Evolutionary conservation across 2,329 filamentous ascomycete genomes (phyloP), one percentile per base, ranked within the genome.

Genomic region (Cladophialophora immunda): DNA sequence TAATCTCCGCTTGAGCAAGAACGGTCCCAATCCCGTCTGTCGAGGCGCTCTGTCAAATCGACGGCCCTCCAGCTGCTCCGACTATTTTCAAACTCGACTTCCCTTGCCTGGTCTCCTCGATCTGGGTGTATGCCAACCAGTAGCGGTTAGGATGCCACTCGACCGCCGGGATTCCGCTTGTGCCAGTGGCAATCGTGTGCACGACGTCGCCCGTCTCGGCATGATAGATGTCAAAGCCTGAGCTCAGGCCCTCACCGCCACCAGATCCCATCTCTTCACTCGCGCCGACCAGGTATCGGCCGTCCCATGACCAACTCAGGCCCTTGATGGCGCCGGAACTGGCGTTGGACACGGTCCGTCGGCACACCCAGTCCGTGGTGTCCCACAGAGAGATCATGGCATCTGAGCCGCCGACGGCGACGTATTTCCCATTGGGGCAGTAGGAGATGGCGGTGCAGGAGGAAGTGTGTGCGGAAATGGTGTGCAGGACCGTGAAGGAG

Each of bases 361-460:
- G 79, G 68, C 82, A 84, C 59, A 83, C 79, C 82, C 82, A 84
- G 71, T 84, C 82, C 2, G 78, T 81, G 4, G 82, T 84, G 73
- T 84, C 82, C 81, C 82, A 84, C 32, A 84, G 78, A 13, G 81
- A 82, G 56, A 84, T 82, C 34, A 84, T 76, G 11, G 82, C 81
- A 72, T 84, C 82, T 59, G 79, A 81, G 34, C 81, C 82, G 41
- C 82, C 82, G 25, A 83, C 75, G 22, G 82, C 82, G 27, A 84
- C 76, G 70, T 84, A 83, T 65, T 81, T 81, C 56, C 80, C 81
- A 29, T 78, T 82, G 1, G 82, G 82, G 13, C 80, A 79, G 32
- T 82, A 81, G 13, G 79, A 74, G 52, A 84, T 77, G 32, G 81
- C 80, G 56, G 80, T 77, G 65, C 82, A 83, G 64, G 82, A 78